phyloP scores from a whole-genome alignment of 805 yeast genomes.

The Saturnispora silvae region DNA sequence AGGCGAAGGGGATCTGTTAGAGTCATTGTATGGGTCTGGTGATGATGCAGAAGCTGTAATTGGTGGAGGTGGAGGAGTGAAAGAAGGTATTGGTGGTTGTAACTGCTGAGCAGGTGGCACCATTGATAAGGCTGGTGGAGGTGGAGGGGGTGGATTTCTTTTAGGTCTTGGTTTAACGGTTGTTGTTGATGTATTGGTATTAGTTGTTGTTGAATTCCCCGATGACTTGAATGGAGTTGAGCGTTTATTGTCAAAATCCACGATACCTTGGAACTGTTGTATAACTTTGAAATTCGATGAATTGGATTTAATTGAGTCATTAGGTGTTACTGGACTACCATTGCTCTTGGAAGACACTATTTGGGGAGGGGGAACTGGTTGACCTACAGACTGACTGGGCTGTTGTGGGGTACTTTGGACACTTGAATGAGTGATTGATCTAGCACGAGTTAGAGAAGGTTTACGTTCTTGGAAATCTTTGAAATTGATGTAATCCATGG shows the following conservation, averaged over 20 bases:
- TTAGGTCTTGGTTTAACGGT: slow-evolving; percentile 19
- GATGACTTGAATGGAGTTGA: slow-evolving; percentile 67
- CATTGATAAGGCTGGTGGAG: no score
- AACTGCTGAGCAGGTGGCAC: not conserved
- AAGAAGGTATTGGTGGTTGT: not conserved
- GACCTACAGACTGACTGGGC: no score
- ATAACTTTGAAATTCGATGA: slow-evolving; percentile 54
- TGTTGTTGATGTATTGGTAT: slow-evolving; percentile 5
- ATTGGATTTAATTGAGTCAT: not conserved
- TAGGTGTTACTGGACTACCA: slow-evolving; percentile 3
- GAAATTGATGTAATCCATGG: slow-evolving; percentile 44
- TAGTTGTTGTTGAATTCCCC: slow-evolving; percentile 59
- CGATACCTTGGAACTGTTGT: slow-evolving; percentile 55
- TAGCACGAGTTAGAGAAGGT: slow-evolving; percentile 21
- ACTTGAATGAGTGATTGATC: slow-evolving; percentile 20
- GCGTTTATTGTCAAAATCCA: slow-evolving; percentile 72
- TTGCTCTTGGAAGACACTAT: not conserved
- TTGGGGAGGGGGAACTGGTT: no score
- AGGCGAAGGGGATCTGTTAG: no score
- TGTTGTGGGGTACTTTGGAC: slow-evolving; percentile 4
- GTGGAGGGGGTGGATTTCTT: slow-evolving; percentile 18
- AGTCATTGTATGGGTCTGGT: no score
- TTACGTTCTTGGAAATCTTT: slow-evolving; percentile 30
- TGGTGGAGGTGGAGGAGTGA: slow-evolving; percentile 3
- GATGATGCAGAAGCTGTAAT: not conserved